These are phyloP conservation scores for Fusarium oligoseptatum DNA, from an alignment of 2,329 filamentous ascomycete species.

Conservation along the genomic window DNA sequence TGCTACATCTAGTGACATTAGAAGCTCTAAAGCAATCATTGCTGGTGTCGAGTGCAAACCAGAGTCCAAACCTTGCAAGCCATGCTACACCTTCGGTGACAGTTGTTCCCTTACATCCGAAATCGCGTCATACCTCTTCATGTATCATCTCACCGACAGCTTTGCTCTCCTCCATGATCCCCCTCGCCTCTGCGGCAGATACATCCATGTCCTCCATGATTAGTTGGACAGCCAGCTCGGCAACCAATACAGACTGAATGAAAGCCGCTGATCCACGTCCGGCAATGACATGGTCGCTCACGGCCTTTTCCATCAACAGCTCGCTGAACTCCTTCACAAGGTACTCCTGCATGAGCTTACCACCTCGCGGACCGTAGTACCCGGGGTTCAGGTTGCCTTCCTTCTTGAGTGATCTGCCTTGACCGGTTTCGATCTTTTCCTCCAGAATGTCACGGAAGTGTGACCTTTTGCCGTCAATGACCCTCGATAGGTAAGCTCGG, in stretches of 20 bases:
- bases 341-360: conserved; percentile 78
- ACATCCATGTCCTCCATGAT: conserved; percentile 70
- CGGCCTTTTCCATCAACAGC: conserved; percentile 71
- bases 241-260: conserved; percentile 81
- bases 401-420: conserved; percentile 69
- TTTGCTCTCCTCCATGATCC: conserved; percentile 75
- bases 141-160: conserved; percentile 76
- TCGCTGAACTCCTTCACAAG: conserved; percentile 72
- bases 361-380: conserved; percentile 85
- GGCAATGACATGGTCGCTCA: conserved; percentile 75
- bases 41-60: neutral
- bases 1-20: neutral
- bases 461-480: conserved; percentile 72
- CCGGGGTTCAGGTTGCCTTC: conserved; percentile 76
- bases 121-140: conserved; percentile 61
- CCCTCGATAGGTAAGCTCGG: conserved; percentile 65
- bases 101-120: neutral
- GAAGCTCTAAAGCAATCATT: neutral
- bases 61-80: conserved; percentile 14
- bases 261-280: conserved; percentile 76
- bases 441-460: conserved; percentile 72
- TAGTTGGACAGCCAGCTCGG: conserved; percentile 71
- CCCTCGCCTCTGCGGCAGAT: conserved; percentile 57
- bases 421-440: conserved; percentile 67
- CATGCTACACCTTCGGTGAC: neutral